These are phyloP conservation scores for Lyophyllum shimeji DNA, from an alignment of 768 basidiomycete species.

Conservation along the genomic window DNA sequence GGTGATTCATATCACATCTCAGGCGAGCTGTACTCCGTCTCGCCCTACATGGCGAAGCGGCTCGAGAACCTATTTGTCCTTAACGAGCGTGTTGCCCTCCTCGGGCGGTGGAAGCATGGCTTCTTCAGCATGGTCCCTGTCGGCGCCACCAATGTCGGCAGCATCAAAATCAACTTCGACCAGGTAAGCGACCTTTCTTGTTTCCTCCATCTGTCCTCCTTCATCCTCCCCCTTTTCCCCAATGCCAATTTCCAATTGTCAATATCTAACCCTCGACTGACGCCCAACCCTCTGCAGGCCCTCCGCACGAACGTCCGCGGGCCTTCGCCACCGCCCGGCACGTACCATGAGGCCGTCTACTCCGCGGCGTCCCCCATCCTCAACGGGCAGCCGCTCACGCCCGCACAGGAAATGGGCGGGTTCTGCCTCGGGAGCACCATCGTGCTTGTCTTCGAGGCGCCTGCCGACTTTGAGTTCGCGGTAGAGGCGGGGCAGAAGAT, in stretches of 20 bases:
- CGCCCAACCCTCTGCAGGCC: too few relatives aligned
- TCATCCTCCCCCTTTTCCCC: not conserved
- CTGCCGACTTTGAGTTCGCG: conserved; percentile 74
- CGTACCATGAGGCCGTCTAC: conserved; percentile 92
- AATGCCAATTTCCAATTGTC: not conserved
- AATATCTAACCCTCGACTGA: conserved; percentile 4
- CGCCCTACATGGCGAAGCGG: conserved; percentile 92
- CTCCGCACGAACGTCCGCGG: conserved; percentile 89
- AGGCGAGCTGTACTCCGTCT: conserved; percentile 96
- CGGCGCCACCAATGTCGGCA: conserved; percentile 97
- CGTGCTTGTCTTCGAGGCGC: conserved; percentile 96
- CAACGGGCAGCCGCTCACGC: conserved; percentile 80
- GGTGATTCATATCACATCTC: not conserved
- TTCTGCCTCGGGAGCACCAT: conserved; percentile 95
- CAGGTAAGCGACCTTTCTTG: conserved; percentile 40
- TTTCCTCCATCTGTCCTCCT: not conserved
- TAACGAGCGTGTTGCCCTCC: conserved; percentile 95
- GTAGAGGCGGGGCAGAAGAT: conserved; percentile 81
- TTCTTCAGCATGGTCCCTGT: conserved; percentile 99
- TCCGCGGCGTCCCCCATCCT: conserved; percentile 79
- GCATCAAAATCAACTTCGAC: conserved; percentile 96
- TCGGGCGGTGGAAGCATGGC: conserved; percentile 93
- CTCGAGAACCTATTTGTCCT: conserved; percentile 92
- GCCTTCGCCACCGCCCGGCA: conserved; percentile 71
- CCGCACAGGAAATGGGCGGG: conserved; percentile 97